Conservation (phyloP, 73 alveolate species). For the Stentor coeruleus region DNA sequence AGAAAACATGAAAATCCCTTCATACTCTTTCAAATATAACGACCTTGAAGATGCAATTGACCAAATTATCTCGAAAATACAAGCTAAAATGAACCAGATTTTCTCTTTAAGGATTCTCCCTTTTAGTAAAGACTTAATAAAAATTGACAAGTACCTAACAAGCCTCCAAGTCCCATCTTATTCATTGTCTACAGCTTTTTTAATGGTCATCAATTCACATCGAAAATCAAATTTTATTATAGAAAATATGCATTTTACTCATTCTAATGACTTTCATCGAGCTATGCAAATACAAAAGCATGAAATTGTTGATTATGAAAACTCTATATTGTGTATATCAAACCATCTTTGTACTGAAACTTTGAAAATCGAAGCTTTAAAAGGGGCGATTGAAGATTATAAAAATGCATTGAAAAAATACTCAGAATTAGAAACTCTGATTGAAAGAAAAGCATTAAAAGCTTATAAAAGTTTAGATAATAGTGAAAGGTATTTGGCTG, state of each 20-base stretch:
- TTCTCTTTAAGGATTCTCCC: neutral
- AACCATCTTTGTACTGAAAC: neutral
- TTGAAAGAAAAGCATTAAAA: neutral
- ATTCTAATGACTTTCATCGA: neutral
- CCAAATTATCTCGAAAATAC: neutral
- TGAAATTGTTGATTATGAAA: neutral
- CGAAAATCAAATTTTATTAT: neutral
- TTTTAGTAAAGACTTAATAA: neutral
- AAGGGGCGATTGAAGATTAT: neutral
- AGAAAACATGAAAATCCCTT: neutral
- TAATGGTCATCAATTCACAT: neutral
- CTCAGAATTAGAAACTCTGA: slow-evolving; percentile 4
- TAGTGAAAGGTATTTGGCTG: slow-evolving; percentile 4
- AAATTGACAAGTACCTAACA: neutral
- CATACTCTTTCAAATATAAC: neutral
- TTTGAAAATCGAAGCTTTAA: neutral
- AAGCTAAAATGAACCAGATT: slow-evolving; percentile 4
- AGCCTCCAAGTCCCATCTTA: slow-evolving; percentile 12
- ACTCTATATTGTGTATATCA: neutral
- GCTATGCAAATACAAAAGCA: neutral
- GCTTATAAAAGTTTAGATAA: neutral
- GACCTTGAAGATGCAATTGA: slow-evolving; percentile 18
- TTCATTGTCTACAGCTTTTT: neutral
- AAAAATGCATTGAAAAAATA: neutral
- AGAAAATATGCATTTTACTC: neutral